phyloP scores from a whole-genome alignment of 345 rosid species.

The Pistacia integerrima region DNA sequence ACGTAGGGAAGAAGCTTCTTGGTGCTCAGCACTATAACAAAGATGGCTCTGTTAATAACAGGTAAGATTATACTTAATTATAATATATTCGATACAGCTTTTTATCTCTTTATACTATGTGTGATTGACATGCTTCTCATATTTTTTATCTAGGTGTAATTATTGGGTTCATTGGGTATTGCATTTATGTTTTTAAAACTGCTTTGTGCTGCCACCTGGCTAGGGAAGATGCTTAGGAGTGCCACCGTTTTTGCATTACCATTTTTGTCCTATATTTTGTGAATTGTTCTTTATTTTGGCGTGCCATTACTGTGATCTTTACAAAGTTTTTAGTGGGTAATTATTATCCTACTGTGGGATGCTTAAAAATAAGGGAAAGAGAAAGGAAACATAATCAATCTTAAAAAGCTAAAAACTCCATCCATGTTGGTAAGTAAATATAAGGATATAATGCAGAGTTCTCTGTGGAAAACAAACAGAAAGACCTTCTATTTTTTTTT shows the following conservation, averaged over 20 bases:
- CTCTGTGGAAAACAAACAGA: background rate
- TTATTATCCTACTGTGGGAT: background rate
- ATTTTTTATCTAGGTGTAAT: conserved; percentile 2
- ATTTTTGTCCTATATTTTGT: background rate
- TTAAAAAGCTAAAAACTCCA: background rate
- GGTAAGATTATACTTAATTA: conserved; percentile 54
- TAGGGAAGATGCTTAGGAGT: background rate
- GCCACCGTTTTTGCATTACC: background rate
- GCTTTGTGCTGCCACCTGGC: background rate
- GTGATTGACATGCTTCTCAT: conserved; percentile 1
- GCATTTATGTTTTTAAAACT: background rate
- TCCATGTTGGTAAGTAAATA: background rate
- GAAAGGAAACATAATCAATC: background rate
- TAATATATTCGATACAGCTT: background rate
- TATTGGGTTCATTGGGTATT: conserved; percentile 3
- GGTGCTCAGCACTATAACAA: conserved; percentile 95
- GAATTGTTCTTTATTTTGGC: background rate
- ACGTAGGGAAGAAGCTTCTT: conserved; percentile 91
- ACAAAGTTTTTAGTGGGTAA: background rate
- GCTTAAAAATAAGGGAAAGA: background rate
- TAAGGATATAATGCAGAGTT: background rate
- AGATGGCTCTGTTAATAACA: conserved; percentile 88
- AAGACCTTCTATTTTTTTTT: no score
- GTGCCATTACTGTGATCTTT: background rate
- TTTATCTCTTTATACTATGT: background rate